Percentiles rank a stretch among this genome's conserved stretches.
phyloP scores from a whole-genome alignment of 1,139 yeast genomes.

The Pichia cactophila region DNA sequence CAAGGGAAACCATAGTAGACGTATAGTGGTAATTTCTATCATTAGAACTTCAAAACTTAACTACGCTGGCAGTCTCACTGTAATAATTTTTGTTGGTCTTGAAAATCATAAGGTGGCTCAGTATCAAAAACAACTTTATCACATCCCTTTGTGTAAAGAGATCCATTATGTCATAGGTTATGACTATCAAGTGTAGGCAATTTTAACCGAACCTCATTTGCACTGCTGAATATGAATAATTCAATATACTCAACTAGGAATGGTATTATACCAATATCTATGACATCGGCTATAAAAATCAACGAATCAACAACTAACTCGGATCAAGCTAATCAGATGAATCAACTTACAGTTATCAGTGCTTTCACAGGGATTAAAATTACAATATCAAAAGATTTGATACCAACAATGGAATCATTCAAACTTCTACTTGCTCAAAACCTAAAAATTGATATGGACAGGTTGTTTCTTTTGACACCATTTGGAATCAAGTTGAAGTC shows the following conservation, averaged over 20 bases:
- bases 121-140: neutral
- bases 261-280: constrained; percentile 2
- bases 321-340: neutral
- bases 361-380: constrained; percentile 36
- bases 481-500: constrained; percentile 57
- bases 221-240: neutral
- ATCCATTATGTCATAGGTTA: too few species aligned
- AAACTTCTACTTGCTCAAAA: constrained; percentile 37
- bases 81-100: too few species aligned
- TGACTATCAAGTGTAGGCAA: too few species aligned
- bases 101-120: neutral
- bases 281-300: constrained; percentile 1
- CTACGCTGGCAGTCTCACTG: too few species aligned
- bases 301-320: constrained; percentile 2
- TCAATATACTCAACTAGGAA: constrained; percentile 5
- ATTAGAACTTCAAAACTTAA: too few species aligned
- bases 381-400: constrained; percentile 29
- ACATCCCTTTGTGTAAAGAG: neutral
- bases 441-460: constrained; percentile 36
- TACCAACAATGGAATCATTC: constrained; percentile 36
- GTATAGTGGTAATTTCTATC: too few species aligned
- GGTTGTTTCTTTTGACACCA: constrained; percentile 54
- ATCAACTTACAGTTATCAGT: constrained; percentile 29
- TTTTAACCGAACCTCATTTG: too few species aligned
- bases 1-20: neutral